phyloP scores from a whole-genome alignment of 805 yeast species.

The Ogataea corticis region DNA sequence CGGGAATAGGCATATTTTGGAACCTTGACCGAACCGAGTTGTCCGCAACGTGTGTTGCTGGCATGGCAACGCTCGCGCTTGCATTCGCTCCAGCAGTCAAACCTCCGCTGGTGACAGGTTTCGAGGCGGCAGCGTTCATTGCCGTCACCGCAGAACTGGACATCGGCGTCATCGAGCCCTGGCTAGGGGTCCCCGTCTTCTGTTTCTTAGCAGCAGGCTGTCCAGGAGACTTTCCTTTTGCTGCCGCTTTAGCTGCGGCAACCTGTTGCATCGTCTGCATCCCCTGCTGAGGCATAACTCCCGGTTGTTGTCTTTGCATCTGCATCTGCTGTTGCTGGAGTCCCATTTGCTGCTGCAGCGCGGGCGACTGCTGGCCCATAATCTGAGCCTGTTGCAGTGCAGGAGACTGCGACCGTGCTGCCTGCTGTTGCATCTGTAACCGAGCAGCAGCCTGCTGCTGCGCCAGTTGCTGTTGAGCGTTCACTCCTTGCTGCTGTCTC shows the following conservation, averaged over 20 bases:
- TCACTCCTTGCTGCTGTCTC: conserved; percentile 17
- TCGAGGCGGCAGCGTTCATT: conserved; percentile 50
- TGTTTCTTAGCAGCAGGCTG: conserved; percentile 19
- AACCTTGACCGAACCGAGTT: conserved; percentile 50
- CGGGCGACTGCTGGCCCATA: conserved; percentile 8
- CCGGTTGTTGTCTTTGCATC: conserved; percentile 14
- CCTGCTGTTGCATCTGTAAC: conserved; percentile 16
- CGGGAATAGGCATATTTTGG: conserved; percentile 73
- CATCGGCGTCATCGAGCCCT: conserved; percentile 8
- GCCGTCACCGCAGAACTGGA: conserved; percentile 40
- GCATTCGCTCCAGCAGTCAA: conserved; percentile 15
- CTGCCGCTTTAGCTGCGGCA: conserved; percentile 8
- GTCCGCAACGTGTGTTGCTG: conserved; percentile 26
- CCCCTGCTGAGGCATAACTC: conserved; percentile 6
- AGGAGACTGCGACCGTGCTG: conserved; percentile 15
- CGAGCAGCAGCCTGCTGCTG: conserved; percentile 13
- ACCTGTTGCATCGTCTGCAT: conserved; percentile 6
- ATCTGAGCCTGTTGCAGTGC: conserved; percentile 12
- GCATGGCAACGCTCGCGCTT: conserved; percentile 17
- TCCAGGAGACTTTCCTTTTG: conserved; percentile 10
- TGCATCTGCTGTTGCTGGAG: conserved; percentile 14
- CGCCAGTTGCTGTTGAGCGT: conserved; percentile 14
- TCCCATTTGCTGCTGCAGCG: conserved; percentile 11
- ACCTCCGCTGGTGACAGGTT: conserved; percentile 21
- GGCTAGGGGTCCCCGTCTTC: conserved; percentile 12